A percentile compares a stretch with the other conserved stretches of the same genome.
Conservation (phyloP, 371 early-diverging fungal genomes). For the Mortierella sp. region DNA sequence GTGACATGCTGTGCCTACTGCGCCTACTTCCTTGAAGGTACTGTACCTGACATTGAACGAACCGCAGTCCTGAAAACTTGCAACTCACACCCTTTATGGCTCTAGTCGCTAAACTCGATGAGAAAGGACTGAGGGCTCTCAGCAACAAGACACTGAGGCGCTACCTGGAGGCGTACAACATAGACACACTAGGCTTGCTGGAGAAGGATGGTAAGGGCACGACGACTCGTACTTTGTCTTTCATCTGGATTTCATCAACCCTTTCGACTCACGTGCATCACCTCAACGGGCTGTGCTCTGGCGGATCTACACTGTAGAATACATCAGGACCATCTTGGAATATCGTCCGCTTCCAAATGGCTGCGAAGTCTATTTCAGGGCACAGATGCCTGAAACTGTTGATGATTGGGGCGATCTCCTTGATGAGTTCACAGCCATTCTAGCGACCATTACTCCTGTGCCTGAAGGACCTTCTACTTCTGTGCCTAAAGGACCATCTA, state of each 20-base stretch:
- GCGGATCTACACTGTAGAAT: constrained; percentile 11
- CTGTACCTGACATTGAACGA: too few species aligned
- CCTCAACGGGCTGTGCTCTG: background rate
- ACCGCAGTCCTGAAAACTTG: too few species aligned
- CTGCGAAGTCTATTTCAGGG: constrained; percentile 35
- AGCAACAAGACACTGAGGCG: constrained; percentile 41
- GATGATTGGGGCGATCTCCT: constrained; percentile 15
- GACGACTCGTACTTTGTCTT: too few species aligned
- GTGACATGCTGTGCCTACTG: constrained; percentile 39
- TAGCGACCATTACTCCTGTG: too few species aligned
- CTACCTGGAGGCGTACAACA: constrained; percentile 40
- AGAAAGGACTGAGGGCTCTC: constrained; percentile 20
- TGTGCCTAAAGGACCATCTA: too few species aligned
- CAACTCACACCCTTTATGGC: background rate
- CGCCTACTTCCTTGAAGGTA: constrained; percentile 38
- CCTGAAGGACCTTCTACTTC: too few species aligned
- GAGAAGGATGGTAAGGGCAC: constrained; percentile 30
- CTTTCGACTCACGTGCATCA: too few species aligned
- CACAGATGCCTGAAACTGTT: constrained; percentile 31
- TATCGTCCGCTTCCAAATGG: constrained; percentile 25
- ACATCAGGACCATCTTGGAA: constrained; percentile 36
- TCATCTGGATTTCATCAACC: too few species aligned
- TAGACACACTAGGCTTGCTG: constrained; percentile 26
- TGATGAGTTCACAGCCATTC: constrained; percentile 25
- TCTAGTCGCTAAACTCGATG: constrained; percentile 38